Conservation (phyloP, 1,284 basidiomycete genomes). For the Tremellales sp. region DNA sequence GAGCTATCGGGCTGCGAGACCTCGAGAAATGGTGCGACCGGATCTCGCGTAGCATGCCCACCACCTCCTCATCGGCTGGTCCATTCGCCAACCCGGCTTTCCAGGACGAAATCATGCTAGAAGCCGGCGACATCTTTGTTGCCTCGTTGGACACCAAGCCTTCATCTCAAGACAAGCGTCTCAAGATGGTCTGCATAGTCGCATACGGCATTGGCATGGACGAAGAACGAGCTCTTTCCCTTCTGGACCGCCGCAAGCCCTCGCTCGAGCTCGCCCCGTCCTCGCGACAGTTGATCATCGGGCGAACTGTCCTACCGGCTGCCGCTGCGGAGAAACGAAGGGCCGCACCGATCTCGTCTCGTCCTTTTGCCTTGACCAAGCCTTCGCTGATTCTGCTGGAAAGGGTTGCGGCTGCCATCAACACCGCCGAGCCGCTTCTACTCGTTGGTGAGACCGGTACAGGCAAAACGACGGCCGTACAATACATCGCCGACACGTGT, state of each 20-base stretch:
- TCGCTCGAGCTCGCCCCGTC: slow-evolving; percentile 66
- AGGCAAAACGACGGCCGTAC: slow-evolving; percentile 92
- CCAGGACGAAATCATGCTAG: slow-evolving; percentile 85
- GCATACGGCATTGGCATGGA: slow-evolving; percentile 66
- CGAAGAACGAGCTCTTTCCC: slow-evolving; percentile 57
- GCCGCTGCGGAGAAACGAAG: slow-evolving; percentile 10
- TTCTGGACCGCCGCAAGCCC: slow-evolving; percentile 60
- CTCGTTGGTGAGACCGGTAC: slow-evolving; percentile 98
- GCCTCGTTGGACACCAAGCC: slow-evolving; percentile 61
- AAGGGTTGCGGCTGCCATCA: slow-evolving; percentile 70
- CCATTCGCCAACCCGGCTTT: slow-evolving; percentile 70
- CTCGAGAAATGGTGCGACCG: slow-evolving; percentile 83
- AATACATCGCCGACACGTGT: slow-evolving; percentile 79
- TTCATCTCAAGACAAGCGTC: slow-evolving; percentile 27
- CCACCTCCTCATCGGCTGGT: slow-evolving; percentile 43
- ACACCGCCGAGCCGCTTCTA: slow-evolving; percentile 76
- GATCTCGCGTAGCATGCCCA: slow-evolving; percentile 61
- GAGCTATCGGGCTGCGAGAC: slow-evolving; percentile 71
- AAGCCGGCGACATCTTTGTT: slow-evolving; percentile 90
- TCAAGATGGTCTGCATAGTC: slow-evolving; percentile 50
- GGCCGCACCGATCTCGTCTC: slow-evolving; percentile 16
- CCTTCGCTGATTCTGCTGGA: slow-evolving; percentile 79
- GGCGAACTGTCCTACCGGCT: slow-evolving; percentile 29
- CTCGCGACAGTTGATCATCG: slow-evolving; percentile 32
- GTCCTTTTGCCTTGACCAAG: slow-evolving; percentile 83